Evolutionary conservation across 768 basidiomycete species (phyloP).

Genomic region (Suillus decipiens): DNA sequence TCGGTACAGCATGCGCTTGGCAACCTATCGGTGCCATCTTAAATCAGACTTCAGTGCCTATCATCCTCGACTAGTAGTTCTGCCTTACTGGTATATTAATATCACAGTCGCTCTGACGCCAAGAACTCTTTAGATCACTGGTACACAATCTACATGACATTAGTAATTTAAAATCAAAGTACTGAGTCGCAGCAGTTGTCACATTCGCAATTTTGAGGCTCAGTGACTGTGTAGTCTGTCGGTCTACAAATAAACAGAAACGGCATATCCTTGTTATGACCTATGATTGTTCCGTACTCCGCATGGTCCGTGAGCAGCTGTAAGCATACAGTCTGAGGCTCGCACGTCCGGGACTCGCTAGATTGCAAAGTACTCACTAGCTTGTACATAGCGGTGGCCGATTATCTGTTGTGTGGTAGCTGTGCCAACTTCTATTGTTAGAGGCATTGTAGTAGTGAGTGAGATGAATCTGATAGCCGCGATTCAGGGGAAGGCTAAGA

Average conservation of each 20-base stretch:
- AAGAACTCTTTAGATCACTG: too few species aligned
- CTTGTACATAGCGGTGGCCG: background rate
- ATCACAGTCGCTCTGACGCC: background rate
- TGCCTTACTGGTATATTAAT: background rate
- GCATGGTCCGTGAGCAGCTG: background rate
- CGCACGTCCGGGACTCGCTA: background rate
- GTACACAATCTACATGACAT: too few species aligned
- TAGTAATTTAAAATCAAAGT: too few species aligned
- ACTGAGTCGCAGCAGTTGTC: too few species aligned
- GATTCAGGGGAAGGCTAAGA: too few species aligned
- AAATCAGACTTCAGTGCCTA: background rate
- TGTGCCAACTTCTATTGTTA: background rate
- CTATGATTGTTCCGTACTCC: too few species aligned
- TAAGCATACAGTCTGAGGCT: background rate
- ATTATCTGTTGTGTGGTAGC: background rate
- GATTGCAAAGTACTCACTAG: background rate
- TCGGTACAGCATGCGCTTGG: background rate
- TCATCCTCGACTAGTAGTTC: conserved; percentile 2
- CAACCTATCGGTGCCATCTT: background rate
- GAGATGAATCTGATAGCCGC: too few species aligned
- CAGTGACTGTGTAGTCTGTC: too few species aligned
- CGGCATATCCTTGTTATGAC: too few species aligned
- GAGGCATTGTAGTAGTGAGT: too few species aligned
- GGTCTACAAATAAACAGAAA: too few species aligned
- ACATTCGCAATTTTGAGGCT: too few species aligned